Evolutionary conservation across 768 basidiomycete genomes (phyloP), one percentile per base, ranked within the genome.

Genomic region (Chiua virens): DNA sequence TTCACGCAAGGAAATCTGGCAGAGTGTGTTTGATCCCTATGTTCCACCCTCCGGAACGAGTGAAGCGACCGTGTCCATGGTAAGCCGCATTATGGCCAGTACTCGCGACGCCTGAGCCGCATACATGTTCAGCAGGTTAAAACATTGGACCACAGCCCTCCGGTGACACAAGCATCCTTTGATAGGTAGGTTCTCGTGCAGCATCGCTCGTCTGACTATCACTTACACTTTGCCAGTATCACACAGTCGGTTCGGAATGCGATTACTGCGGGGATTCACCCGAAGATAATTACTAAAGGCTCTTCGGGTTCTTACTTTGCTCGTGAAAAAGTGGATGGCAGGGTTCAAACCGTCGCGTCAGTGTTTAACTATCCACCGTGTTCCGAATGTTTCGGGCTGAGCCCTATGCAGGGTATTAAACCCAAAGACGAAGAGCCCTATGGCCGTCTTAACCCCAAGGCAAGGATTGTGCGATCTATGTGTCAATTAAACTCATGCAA

Each of bases 231-330:
- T 15, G 49, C 27, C 42, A 89, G 87, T 46, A 62, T 86, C 15
- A 81, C 81, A 15, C 75, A 83, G 60, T 81, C 82, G 27, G 83
- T 90, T 15, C 81, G 79, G 61, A 75, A 69, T 51, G 87, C 89
- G 14, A 88, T 95, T 56, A 52, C 72, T 7, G 86, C 85, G 21
- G 91, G 90, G 13, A 79, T 91, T 38, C 91, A 95, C 60, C 92
- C 92, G 10, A 91, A 92, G 67, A 89, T 95, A 82, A 95, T 95
- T 44, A 70, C 81, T 5, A 93, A 92, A 62, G 93, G 93, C 11
- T 92, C 89, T 3, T 90, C 87, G 6, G 93, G 93, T 0, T 91
- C 89, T 41, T 96, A 96, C 70, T 95, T 95, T 69, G 91, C 89
- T n/a, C 82, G 89, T 50, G 81, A 85, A 1, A 92, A 87, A 69